These are phyloP conservation scores for Bruguiera hainesii DNA, from an alignment of 441 rosid genomes.

Conservation along the genomic window DNA sequence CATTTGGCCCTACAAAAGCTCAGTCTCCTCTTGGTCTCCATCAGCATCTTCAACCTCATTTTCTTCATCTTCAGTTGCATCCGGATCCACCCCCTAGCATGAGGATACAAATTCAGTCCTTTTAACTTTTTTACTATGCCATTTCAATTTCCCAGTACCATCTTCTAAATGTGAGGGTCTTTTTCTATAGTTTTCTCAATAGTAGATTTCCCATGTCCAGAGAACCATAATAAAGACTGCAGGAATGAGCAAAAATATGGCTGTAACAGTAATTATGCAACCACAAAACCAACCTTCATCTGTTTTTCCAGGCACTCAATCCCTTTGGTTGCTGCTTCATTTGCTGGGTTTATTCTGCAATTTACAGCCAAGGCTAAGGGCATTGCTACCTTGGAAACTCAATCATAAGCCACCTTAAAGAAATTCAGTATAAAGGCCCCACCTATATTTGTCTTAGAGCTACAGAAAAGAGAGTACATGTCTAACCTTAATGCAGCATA, in stretches of 20 bases:
- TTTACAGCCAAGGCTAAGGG: constrained; percentile 4
- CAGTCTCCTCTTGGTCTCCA: constrained; percentile 88
- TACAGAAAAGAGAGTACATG: constrained; percentile 10
- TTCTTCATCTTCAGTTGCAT: constrained; percentile 94
- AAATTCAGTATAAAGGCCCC: background rate
- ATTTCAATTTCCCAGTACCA: background rate
- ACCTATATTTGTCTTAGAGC: background rate
- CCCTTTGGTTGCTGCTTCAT: constrained; percentile 95
- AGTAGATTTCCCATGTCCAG: no score
- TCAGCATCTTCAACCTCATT: constrained; percentile 94
- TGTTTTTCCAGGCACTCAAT: constrained; percentile 93
- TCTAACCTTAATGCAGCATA: constrained; percentile 84
- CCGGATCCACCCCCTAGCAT: constrained; percentile 95
- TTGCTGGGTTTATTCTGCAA: constrained; percentile 83
- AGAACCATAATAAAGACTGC: background rate
- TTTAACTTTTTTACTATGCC: background rate
- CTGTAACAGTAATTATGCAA: background rate
- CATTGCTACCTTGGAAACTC: background rate
- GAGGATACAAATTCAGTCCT: background rate
- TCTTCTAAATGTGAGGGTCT: no score
- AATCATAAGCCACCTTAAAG: constrained; percentile 1
- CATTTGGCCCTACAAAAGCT: constrained; percentile 51
- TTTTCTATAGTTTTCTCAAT: no score
- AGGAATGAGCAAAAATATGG: background rate
- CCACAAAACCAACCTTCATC: constrained; percentile 69